Evolutionary conservation across 345 rosid genomes (phyloP), one percentile per base, ranked within the genome.

Genomic region (Raphanus raphanistrum): DNA sequence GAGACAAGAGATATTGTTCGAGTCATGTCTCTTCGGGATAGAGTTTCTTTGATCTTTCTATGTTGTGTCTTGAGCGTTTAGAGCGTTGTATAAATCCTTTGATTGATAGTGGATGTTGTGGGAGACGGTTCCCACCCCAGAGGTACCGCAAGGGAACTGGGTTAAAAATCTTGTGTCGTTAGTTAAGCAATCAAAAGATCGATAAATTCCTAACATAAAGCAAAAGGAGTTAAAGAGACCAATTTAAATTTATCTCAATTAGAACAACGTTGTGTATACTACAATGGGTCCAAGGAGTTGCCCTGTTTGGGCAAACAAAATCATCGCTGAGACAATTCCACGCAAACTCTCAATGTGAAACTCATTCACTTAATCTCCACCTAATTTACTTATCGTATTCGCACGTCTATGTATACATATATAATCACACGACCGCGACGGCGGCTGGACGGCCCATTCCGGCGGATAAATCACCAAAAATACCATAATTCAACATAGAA

Each of bases 401-500:
- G 11, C 6, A 58, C 12, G 58, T 78, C 41, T 66, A 8, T 36
- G 45, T 32, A 48, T 21, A 21, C 21, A 21, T 25, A 29, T 48
- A 48, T 48, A 72, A 15, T 73, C 61, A 79, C 8, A 79, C 65
- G 60, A 79, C 82, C 60, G 78, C 78, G 8, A 79, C 74, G 8
- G 71, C 75, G 15, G 82, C 50, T 32, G 74, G 70, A 48, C 50
- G 70, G 9, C 60, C 78, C 65, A 79, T 61, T 50, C 78, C 78
- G 41, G 70, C 5, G 28, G 77, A 50, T 7, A 52, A 52, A 26
- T 9, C 52, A 62, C 70, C 82, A 52, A 68, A 62, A 15, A 28
- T 12, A 62, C 82, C 82, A 79, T 61, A 61, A 8, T 52, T 50
- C 66, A 79, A 63, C 82, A 68, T 73, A 52, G 82, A 79, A 11